Evolutionary conservation across 176 grass and related monocot species (phyloP).

Genomic region (Zoysia japonica): DNA sequence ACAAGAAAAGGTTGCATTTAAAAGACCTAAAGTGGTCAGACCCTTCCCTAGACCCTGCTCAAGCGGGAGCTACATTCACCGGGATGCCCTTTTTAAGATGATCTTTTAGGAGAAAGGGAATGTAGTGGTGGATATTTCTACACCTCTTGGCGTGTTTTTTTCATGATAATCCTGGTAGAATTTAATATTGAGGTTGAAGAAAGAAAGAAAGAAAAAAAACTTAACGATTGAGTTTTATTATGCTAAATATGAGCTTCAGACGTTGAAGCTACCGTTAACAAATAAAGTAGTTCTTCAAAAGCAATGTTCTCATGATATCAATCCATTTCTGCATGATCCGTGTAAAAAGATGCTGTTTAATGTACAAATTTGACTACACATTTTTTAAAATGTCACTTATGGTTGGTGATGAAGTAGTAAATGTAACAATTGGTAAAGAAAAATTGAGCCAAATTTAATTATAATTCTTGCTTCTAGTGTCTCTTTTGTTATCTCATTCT

Average conservation of each 20-base stretch:
- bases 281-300: not conserved
- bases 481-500: not conserved
- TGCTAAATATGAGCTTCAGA: not conserved
- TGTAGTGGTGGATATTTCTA: not conserved
- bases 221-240: not conserved
- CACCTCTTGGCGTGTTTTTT: not conserved
- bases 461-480: not conserved
- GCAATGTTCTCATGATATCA: not conserved
- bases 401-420: not conserved
- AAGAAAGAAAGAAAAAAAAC: not conserved
- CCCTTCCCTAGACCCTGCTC: no score
- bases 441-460: not conserved
- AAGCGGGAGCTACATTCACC: no score
- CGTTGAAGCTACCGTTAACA: not conserved
- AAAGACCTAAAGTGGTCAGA: no score
- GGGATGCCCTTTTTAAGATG: not conserved
- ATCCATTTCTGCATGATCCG: not conserved
- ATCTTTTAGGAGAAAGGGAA: not conserved
- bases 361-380: no score
- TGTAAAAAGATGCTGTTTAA: not conserved
- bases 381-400: not conserved
- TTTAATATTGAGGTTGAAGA: not conserved
- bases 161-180: not conserved
- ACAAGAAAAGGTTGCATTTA: no score
- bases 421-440: not conserved